Evolutionary conservation across 2,329 filamentous ascomycete genomes (phyloP), one percentile per base, ranked within the genome.

Genomic region (Fusarium anthophilum): DNA sequence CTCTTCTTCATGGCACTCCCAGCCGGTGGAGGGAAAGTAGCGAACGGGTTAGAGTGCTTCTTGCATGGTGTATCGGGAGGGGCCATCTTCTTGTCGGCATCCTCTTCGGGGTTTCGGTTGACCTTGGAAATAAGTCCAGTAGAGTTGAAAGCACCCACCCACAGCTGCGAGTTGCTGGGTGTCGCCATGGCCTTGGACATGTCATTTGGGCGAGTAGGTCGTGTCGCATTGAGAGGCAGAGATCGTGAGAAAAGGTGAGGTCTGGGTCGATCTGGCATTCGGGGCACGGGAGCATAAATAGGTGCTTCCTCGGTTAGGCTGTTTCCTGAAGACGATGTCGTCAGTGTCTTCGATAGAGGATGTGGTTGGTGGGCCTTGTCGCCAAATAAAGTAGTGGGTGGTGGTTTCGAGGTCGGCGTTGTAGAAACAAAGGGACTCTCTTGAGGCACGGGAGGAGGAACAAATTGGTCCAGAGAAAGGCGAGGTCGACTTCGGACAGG

Each of bases 61-160:
- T 98, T 99, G 83, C 96, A 98, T 3, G 96, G 96, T 3, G 96
- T 99, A 80, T 98, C 96, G 2, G 96, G 96, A 87, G 97, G 95
- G 37, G 89, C 88, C 78, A 90, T 85, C 79, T 92, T 91, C 82
- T 87, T 84, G 83, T 79, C 85, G 83, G 73, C 78, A 81, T 86
- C 89, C 58, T 94, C 89, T 75, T 98, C 94, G 1, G 92, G 89
- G 80, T 94, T 92, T 65, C 94, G 92, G 79, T 96, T 97, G 82
- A 97, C 94, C 84, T 99, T 99, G 17, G 96, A 98, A 61, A 99
- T 92, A 35, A 99, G 86, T 3, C 96, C 95, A 2, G 96, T 98
- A 3, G 96, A 98, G 87, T 94, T 95, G 83, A 98, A 98, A 12
- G 95, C 95, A 45, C 93, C 91, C 38, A 93, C 92, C 63, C 93